Percentiles rank a stretch among this genome's conserved stretches.
phyloP scores from a whole-genome alignment of 2,329 filamentous ascomycete genomes.

The Proliferodiscus dingleyae region DNA sequence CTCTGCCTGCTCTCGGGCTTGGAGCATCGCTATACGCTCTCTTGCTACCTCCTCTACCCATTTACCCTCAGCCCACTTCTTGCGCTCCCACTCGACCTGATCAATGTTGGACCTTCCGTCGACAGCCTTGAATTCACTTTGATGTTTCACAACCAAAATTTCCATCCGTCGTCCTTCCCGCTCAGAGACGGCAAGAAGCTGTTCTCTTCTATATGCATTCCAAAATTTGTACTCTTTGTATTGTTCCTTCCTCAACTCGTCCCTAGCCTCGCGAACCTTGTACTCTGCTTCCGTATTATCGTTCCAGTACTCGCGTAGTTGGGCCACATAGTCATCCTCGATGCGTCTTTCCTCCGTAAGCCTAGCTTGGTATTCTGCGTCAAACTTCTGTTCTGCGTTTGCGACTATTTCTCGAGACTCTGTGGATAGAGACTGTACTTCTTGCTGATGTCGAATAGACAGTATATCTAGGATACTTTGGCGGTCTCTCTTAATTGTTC shows the following conservation, averaged over 20 bases:
- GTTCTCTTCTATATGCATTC: slow-evolving; percentile 36
- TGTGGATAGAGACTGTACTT: slow-evolving; percentile 30
- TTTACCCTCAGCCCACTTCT: slow-evolving; percentile 39
- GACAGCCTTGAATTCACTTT: slow-evolving; percentile 41
- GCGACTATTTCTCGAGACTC: slow-evolving; percentile 29
- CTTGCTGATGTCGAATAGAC: slow-evolving; percentile 13
- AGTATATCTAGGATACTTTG: slow-evolving; percentile 30
- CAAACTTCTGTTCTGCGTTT: slow-evolving; percentile 33
- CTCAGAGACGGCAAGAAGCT: slow-evolving; percentile 40
- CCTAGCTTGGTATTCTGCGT: slow-evolving; percentile 39
- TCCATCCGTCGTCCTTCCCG: slow-evolving; percentile 34
- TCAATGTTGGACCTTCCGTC: slow-evolving; percentile 32
- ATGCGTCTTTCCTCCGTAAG: slow-evolving; percentile 38
- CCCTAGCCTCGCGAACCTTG: slow-evolving; percentile 39
- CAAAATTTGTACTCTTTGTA: slow-evolving; percentile 35
- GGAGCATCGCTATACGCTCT: slow-evolving; percentile 41
- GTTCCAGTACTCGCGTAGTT: slow-evolving; percentile 38
- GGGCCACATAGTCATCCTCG: slow-evolving; percentile 40
- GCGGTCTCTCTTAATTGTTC: slow-evolving; percentile 32
- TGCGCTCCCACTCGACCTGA: slow-evolving; percentile 31
- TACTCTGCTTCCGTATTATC: slow-evolving; percentile 31
- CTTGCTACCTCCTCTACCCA: slow-evolving; percentile 44
- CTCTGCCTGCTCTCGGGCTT: slow-evolving; percentile 35
- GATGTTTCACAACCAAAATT: slow-evolving; percentile 32
- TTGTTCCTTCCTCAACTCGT: slow-evolving; percentile 39